phyloP scores from a whole-genome alignment of 805 yeast genomes.

The Saturnispora quitensis region DNA sequence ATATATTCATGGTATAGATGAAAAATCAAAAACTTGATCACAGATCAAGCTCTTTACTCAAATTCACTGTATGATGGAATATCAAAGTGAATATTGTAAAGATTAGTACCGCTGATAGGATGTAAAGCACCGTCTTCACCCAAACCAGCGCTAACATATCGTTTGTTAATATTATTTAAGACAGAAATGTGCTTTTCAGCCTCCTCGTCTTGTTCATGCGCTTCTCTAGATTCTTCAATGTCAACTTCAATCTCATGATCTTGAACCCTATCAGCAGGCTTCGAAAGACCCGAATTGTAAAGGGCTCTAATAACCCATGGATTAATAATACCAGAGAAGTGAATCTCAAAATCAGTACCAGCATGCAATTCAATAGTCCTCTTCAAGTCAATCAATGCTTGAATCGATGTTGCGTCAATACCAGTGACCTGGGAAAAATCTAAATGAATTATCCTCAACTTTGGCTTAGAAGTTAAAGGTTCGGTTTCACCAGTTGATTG shows the following conservation, averaged over 20 bases:
- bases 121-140: slow-evolving; percentile 13
- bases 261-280: slow-evolving; percentile 5
- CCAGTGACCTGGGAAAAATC: slow-evolving; percentile 74
- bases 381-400: slow-evolving; percentile 65
- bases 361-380: slow-evolving; percentile 65
- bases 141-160: slow-evolving; percentile 19
- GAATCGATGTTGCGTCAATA: slow-evolving; percentile 73
- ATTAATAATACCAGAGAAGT: slow-evolving; percentile 74
- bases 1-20: not conserved
- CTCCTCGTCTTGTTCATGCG: slow-evolving; percentile 1
- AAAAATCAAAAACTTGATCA: not conserved
- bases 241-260: slow-evolving; percentile 12
- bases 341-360: slow-evolving; percentile 79
- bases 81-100: slow-evolving; percentile 73
- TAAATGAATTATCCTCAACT: slow-evolving; percentile 60
- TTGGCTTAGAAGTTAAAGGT: slow-evolving; percentile 36
- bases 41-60: slow-evolving; percentile 2
- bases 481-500: not conserved
- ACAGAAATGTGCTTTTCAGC: not conserved
- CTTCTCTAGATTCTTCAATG: slow-evolving; percentile 6
- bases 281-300: slow-evolving; percentile 62
- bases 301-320: slow-evolving; percentile 84
- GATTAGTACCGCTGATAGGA: slow-evolving; percentile 53
- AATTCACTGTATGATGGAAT: slow-evolving; percentile 42
- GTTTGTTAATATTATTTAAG: not conserved